phyloP scores from a whole-genome alignment of 208 protist genomes.

The Trypanosoma lewisi region DNA sequence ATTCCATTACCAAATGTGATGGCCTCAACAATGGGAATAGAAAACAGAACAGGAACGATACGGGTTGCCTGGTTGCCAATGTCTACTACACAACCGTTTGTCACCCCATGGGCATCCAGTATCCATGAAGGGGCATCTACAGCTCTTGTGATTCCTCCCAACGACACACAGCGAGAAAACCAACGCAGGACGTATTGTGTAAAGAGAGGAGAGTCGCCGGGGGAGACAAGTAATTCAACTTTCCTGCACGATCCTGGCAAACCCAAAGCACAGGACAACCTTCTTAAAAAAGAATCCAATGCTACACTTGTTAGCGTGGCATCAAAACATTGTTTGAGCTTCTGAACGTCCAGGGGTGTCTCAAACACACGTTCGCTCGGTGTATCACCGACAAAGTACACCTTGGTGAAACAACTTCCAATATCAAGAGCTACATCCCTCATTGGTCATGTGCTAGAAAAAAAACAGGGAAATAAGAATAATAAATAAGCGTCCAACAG shows the following conservation, averaged over 20 bases:
- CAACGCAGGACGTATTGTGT: constrained; percentile 19
- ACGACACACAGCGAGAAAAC: constrained; percentile 7
- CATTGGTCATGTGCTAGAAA: background rate
- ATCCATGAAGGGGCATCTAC: constrained; percentile 15
- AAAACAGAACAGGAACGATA: constrained; percentile 23
- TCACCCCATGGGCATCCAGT: constrained; percentile 7
- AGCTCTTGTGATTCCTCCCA: background rate
- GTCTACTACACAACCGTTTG: constrained; percentile 34
- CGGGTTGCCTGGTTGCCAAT: constrained; percentile 32
- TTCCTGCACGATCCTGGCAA: constrained; percentile 1
- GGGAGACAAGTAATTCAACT: constrained; percentile 18
- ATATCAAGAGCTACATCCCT: constrained; percentile 16
- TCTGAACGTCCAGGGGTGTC: constrained; percentile 11
- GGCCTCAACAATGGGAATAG: constrained; percentile 22
- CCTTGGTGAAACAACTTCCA: constrained; percentile 20
- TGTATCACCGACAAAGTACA: constrained; percentile 3
- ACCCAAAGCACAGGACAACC: background rate
- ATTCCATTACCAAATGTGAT: constrained; percentile 8
- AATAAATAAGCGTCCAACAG: background rate
- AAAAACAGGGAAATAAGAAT: background rate
- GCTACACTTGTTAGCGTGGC: background rate
- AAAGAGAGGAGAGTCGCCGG: constrained; percentile 21
- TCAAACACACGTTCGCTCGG: constrained; percentile 4
- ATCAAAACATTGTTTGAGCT: constrained; percentile 16
- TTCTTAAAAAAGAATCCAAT: constrained; percentile 21